These are phyloP conservation scores for Andrographis paniculata DNA, from an alignment of 305 asterid species.

Conservation along the genomic window DNA sequence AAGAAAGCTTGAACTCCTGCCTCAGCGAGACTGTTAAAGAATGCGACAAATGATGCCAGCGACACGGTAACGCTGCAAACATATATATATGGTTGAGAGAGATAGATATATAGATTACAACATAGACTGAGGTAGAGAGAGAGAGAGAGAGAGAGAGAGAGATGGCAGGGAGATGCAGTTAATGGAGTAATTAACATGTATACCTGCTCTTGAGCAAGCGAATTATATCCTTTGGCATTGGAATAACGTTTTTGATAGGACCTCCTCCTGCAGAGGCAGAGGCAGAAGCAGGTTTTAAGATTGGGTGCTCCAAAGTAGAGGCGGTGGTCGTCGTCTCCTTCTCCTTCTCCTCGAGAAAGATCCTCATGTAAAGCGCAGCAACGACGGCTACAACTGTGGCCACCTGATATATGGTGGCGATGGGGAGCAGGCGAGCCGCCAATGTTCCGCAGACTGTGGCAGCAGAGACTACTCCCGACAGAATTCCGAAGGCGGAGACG, in stretches of 20 bases:
- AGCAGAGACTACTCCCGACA: conserved; percentile 49
- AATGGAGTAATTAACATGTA: too few species aligned
- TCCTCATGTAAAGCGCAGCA: conserved; percentile 49
- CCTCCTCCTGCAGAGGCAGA: conserved; percentile 17
- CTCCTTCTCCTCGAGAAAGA: conserved; percentile 36
- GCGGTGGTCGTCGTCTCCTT: too few species aligned
- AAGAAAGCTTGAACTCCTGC: conserved; percentile 43
- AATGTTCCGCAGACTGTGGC: conserved; percentile 53
- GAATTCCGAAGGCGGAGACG: conserved; percentile 47
- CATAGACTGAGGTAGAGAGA: too few species aligned
- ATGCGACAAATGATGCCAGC: conserved; percentile 40
- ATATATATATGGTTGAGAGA: conserved; percentile 40
- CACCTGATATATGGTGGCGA: conserved; percentile 40
- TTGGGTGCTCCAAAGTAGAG: conserved; percentile 33
- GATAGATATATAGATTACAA: conserved; percentile 35
- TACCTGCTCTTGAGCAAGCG: conserved; percentile 50
- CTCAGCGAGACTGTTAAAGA: conserved; percentile 53
- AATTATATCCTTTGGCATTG: conserved; percentile 40
- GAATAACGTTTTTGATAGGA: conserved; percentile 34
- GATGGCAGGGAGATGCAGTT: too few species aligned
- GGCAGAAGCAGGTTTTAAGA: conserved; percentile 22
- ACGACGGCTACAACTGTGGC: conserved; percentile 36
- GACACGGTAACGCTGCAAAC: conserved; percentile 33
- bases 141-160: too few species aligned
- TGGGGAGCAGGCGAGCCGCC: conserved; percentile 43